Evolutionary conservation across 2,329 filamentous ascomycete species (phyloP).

Genomic region (Trichoderma polysporum): DNA sequence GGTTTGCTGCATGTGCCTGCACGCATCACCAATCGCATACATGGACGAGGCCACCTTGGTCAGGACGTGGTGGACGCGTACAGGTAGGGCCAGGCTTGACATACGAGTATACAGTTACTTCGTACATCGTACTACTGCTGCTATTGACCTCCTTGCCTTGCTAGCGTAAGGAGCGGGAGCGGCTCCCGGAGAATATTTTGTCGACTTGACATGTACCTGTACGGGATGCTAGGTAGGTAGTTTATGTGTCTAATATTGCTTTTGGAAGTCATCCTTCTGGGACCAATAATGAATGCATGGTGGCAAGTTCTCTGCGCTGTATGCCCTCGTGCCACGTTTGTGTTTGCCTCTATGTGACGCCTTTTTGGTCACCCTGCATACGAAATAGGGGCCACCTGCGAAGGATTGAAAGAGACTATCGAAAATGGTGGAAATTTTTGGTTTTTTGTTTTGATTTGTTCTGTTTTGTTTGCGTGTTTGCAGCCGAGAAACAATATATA

Average conservation of each 20-base stretch:
- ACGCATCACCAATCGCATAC: slow-evolving; percentile 8
- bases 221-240: neutral
- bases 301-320: neutral
- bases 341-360: neutral
- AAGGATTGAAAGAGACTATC: neutral
- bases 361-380: neutral
- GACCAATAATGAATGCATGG: neutral
- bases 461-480: neutral
- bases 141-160: slow-evolving; percentile 1
- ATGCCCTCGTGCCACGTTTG: neutral
- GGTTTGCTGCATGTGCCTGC: slow-evolving; percentile 7
- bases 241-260: neutral
- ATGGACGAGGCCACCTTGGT: neutral
- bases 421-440: neutral
- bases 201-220: neutral
- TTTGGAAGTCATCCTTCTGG: neutral
- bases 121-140: neutral
- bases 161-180: neutral
- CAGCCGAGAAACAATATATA: neutral
- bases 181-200: slow-evolving; percentile 12
- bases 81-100: neutral
- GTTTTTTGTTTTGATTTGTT: too few species aligned
- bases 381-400: too few species aligned
- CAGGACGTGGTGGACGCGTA: neutral
- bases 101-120: neutral